Percentiles rank a stretch among this genome's conserved stretches.
Conservation (phyloP, 192 early-diverging fungal genomes). For the Gonapodya prolifera region DNA sequence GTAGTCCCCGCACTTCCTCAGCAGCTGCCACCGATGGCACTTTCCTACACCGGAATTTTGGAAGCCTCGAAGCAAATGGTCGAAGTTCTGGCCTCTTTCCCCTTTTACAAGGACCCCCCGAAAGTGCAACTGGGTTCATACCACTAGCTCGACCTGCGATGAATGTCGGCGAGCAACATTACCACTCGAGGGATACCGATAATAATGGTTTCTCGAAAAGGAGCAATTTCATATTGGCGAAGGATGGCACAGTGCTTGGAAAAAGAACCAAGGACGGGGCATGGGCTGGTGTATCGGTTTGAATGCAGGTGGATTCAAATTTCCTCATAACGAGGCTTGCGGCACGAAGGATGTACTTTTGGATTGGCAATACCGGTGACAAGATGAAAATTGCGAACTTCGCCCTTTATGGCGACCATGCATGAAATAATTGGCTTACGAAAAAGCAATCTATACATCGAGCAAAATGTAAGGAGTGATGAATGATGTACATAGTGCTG, state of each 20-base stretch:
- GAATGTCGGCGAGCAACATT: no score
- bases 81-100: not conserved
- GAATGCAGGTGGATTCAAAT: no score
- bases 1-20: not conserved
- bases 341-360: no score
- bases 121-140: no score
- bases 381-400: no score
- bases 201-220: not conserved
- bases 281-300: not conserved
- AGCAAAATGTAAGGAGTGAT: not conserved
- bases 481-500: not conserved
- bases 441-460: no score
- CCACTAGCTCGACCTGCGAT: no score
- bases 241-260: not conserved
- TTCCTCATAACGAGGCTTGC: no score
- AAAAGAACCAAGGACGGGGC: not conserved
- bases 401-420: no score
- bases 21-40: not conserved
- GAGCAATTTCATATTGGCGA: not conserved
- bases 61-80: not conserved
- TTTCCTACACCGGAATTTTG: not conserved
- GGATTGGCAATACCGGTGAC: no score
- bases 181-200: no score
- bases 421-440: no score
- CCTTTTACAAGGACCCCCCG: not conserved